Conservation (phyloP, 805 yeast genomes). For the Isabelozyma pseudorhagii region DNA sequence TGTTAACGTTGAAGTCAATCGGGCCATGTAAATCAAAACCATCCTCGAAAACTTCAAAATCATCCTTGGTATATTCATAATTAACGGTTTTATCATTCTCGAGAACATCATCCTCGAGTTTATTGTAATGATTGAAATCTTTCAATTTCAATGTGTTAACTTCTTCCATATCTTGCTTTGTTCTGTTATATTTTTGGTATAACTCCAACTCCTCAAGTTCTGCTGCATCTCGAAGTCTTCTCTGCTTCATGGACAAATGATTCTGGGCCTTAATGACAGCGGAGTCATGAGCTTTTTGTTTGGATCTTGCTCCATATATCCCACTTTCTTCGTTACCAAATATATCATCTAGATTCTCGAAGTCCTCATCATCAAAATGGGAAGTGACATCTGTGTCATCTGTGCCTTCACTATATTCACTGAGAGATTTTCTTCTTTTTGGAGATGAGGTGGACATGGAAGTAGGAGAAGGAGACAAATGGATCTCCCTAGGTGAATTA, state of each 20-base stretch:
- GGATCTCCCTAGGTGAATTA: slow-evolving; percentile 1
- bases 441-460: slow-evolving; percentile 24
- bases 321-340: slow-evolving; percentile 38
- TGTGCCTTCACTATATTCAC: slow-evolving; percentile 37
- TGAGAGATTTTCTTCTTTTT: slow-evolving; percentile 22
- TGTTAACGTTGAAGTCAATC: slow-evolving; percentile 4
- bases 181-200: slow-evolving; percentile 10
- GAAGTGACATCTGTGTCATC: slow-evolving; percentile 37
- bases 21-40: slow-evolving; percentile 27
- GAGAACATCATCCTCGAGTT: slow-evolving; percentile 10
- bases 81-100: slow-evolving; percentile 34
- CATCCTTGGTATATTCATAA: slow-evolving; percentile 36
- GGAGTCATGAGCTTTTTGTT: not conserved
- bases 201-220: slow-evolving; percentile 33
- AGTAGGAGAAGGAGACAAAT: slow-evolving; percentile 16
- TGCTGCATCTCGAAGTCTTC: slow-evolving; percentile 26
- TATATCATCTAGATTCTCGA: slow-evolving; percentile 35
- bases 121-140: slow-evolving; percentile 18
- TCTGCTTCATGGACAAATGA: slow-evolving; percentile 18
- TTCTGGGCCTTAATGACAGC: slow-evolving; percentile 16
- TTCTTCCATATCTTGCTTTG: slow-evolving; percentile 12
- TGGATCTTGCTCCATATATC: slow-evolving; percentile 18
- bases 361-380: slow-evolving; percentile 30
- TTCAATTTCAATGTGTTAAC: slow-evolving; percentile 25
- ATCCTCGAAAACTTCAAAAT: slow-evolving; percentile 33